Conservation (phyloP, 2,329 filamentous ascomycete species). For the Exophiala alcalophila region DNA sequence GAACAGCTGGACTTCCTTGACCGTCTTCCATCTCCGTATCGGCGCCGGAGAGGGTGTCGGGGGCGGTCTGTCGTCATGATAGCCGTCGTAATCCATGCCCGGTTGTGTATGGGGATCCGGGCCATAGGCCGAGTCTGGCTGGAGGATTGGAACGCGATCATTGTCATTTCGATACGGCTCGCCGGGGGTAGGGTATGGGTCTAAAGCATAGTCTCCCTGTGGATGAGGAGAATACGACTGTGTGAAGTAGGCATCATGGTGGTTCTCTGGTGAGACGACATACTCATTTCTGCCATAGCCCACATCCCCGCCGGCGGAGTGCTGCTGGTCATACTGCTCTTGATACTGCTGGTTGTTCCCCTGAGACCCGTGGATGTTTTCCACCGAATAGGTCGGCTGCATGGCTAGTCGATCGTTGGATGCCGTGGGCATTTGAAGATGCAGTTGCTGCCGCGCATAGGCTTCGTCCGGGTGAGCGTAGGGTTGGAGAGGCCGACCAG, state of each 20-base stretch:
- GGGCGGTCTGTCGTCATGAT: conserved; percentile 37
- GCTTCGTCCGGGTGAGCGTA: conserved; percentile 77
- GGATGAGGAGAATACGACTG: conserved; percentile 73
- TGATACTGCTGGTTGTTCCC: conserved; percentile 60
- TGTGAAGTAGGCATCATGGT: conserved; percentile 84
- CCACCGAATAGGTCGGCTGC: conserved; percentile 78
- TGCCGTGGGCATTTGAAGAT: conserved; percentile 67
- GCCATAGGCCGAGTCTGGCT: conserved; percentile 59
- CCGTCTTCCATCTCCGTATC: conserved; percentile 92
- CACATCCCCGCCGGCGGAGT: conserved; percentile 32
- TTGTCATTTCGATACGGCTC: conserved; percentile 66
- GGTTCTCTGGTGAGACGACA: conserved; percentile 73
- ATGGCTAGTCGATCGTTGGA: conserved; percentile 72
- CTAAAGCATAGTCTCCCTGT: conserved; percentile 56
- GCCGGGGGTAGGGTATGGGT: conserved; percentile 54
- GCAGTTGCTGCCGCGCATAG: conserved; percentile 36
- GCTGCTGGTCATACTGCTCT: conserved; percentile 48
- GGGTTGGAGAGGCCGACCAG: conserved; percentile 68
- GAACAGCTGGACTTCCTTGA: conserved; percentile 97
- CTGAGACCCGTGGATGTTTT: conserved; percentile 63
- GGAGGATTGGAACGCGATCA: conserved; percentile 73
- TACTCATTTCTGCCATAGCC: conserved; percentile 62
- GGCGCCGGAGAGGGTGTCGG: conserved; percentile 52
- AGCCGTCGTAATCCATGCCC: conserved; percentile 35
- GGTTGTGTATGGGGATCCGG: conserved; percentile 53